A percentile compares a stretch with the other conserved stretches of the same genome.
These are phyloP conservation scores for Acanthamoeba divionensis DNA, from an alignment of 208 protist genomes.

Conservation along the genomic window DNA sequence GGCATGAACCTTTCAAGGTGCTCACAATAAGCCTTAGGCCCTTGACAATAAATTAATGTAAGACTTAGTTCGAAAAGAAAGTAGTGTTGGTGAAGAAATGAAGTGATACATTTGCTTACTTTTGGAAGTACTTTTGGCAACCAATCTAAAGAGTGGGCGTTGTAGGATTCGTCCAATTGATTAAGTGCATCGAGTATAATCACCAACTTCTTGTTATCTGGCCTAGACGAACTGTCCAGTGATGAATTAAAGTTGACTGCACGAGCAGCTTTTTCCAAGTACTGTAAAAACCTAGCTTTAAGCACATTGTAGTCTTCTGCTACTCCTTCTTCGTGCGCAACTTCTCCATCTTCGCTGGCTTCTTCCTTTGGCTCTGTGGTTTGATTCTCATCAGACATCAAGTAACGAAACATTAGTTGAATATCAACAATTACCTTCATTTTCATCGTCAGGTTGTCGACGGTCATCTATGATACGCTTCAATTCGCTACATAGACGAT, in stretches of 20 bases:
- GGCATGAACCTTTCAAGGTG: slow-evolving; percentile 27
- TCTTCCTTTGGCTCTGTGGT: background rate
- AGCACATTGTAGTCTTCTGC: slow-evolving; percentile 50
- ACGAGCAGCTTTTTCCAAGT: slow-evolving; percentile 5
- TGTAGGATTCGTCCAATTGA: slow-evolving; percentile 56
- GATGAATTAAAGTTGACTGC: background rate
- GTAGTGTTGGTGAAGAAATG: background rate
- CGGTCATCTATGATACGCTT: background rate
- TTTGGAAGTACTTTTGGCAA: slow-evolving; percentile 8
- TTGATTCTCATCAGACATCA: background rate
- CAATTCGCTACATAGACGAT: slow-evolving; percentile 27
- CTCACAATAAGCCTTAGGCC: slow-evolving; percentile 27
- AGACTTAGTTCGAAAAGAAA: background rate
- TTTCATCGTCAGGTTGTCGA: background rate
- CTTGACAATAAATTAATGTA: background rate
- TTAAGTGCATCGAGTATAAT: slow-evolving; percentile 62
- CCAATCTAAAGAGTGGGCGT: slow-evolving; percentile 57
- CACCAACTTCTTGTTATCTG: background rate
- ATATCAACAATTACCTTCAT: background rate
- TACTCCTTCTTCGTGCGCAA: slow-evolving; percentile 15
- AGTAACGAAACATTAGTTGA: background rate
- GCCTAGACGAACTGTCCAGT: background rate
- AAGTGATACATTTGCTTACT: background rate
- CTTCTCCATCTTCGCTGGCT: background rate
- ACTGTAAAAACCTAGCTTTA: background rate